These are phyloP conservation scores for Mrakia frigida DNA, from an alignment of 768 basidiomycete genomes.

Conservation along the genomic window DNA sequence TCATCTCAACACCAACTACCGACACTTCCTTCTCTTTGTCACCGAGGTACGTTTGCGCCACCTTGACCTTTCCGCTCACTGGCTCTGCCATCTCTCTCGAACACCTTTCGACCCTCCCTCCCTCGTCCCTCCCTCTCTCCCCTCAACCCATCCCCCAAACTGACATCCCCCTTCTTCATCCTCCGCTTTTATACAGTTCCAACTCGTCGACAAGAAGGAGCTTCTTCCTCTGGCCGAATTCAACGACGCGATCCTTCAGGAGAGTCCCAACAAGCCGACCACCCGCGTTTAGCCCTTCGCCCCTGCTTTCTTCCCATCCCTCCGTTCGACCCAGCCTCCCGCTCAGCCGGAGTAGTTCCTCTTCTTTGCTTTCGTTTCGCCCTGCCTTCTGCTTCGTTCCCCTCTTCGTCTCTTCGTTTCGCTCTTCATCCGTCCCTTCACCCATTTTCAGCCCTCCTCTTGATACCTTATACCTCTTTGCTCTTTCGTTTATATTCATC, in stretches of 20 bases:
- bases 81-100: not conserved
- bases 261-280: not conserved
- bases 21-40: constrained; percentile 95
- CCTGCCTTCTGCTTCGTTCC: too few relatives aligned
- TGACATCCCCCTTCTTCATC: not conserved
- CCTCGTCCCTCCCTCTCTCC: too few relatives aligned
- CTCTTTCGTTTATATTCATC: too few relatives aligned
- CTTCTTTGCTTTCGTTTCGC: too few relatives aligned
- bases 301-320: not conserved
- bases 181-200: constrained; percentile 1
- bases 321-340: too few relatives aligned
- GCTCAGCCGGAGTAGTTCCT: too few relatives aligned
- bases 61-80: not conserved
- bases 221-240: constrained; percentile 32
- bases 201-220: constrained; percentile 33
- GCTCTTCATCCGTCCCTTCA: too few relatives aligned
- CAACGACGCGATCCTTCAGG: constrained; percentile 32
- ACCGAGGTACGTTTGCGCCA: constrained; percentile 63
- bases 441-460: too few relatives aligned
- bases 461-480: too few relatives aligned
- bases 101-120: not conserved
- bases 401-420: too few relatives aligned
- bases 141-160: too few relatives aligned
- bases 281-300: not conserved
- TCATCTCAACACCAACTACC: constrained; percentile 95